These are phyloP conservation scores for Handroanthus guayacan DNA, from an alignment of 257 asterid species.

Conservation along the genomic window DNA sequence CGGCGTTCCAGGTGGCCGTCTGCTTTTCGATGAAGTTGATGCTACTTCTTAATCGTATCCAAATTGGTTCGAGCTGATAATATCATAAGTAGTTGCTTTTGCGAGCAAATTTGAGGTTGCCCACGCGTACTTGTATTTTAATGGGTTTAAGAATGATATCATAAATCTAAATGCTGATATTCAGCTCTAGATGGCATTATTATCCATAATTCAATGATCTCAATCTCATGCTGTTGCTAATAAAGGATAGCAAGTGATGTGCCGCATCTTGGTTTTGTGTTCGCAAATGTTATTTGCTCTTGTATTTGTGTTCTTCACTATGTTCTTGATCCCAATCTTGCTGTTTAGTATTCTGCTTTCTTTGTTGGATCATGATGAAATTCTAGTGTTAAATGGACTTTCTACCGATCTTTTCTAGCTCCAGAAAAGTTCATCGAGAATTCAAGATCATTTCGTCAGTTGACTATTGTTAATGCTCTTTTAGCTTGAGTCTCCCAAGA, in stretches of 20 bases:
- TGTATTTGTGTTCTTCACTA: not conserved
- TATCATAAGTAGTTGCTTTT: not conserved
- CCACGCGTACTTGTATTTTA: not conserved
- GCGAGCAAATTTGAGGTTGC: not conserved
- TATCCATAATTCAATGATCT: not conserved
- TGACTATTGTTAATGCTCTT: not conserved
- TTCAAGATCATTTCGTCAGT: not conserved
- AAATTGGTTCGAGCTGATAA: not conserved
- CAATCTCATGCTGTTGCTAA: not conserved
- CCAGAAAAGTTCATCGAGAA: not conserved
- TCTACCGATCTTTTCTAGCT: not conserved
- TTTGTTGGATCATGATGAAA: not conserved
- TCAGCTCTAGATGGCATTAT: not conserved
- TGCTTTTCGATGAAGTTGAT: not conserved
- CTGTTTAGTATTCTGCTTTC: not conserved
- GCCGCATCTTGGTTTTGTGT: not conserved
- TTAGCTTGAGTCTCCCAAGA: not conserved
- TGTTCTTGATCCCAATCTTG: not conserved
- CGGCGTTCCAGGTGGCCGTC: slow-evolving; percentile 57
- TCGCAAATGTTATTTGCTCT: not conserved
- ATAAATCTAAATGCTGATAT: not conserved
- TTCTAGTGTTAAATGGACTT: not conserved
- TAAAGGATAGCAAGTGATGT: not conserved
- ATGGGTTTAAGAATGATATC: not conserved
- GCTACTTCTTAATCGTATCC: not conserved